A percentile compares a stretch with the other conserved stretches of the same genome.
These are phyloP conservation scores for Colletotrichum abscissum DNA, from an alignment of 2,329 filamentous ascomycete species.

Conservation along the genomic window DNA sequence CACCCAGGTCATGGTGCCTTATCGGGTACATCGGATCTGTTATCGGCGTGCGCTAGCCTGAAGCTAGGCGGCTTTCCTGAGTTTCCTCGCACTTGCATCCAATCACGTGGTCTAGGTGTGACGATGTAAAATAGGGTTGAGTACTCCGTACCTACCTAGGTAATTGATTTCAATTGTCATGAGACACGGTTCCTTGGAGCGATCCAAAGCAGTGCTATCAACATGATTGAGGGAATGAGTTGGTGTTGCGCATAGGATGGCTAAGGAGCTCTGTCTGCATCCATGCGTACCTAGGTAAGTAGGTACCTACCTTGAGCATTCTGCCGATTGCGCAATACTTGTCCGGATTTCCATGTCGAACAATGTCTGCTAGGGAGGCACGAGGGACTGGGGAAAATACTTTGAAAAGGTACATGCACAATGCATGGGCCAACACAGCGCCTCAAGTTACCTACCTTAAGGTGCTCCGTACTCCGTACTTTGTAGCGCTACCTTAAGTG, in stretches of 20 bases:
- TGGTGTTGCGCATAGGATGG: too few species aligned
- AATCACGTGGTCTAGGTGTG: slow-evolving; percentile 18
- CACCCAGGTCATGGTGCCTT: neutral
- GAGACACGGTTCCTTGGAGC: neutral
- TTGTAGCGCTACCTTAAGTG: too few species aligned
- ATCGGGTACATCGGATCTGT: slow-evolving; percentile 16
- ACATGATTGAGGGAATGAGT: neutral
- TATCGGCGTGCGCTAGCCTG: slow-evolving; percentile 20
- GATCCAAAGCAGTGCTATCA: neutral
- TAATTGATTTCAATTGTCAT: neutral
- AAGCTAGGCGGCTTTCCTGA: slow-evolving; percentile 12
- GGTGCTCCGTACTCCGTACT: too few species aligned
- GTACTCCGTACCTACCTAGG: too few species aligned
- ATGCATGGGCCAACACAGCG: neutral
- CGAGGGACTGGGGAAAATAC: neutral
- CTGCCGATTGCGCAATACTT: neutral
- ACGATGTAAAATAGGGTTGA: neutral
- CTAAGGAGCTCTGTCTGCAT: too few species aligned
- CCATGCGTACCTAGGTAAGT: too few species aligned
- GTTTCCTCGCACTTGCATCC: slow-evolving; percentile 8
- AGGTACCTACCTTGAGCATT: neutral
- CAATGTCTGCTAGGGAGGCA: neutral
- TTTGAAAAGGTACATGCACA: neutral
- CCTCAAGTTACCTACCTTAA: too few species aligned
- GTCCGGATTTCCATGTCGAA: neutral